A percentile compares a stretch with the other conserved stretches of the same genome.
phyloP scores from a whole-genome alignment of 2,329 filamentous ascomycete genomes.

The Plenodomus tracheiphilus region DNA sequence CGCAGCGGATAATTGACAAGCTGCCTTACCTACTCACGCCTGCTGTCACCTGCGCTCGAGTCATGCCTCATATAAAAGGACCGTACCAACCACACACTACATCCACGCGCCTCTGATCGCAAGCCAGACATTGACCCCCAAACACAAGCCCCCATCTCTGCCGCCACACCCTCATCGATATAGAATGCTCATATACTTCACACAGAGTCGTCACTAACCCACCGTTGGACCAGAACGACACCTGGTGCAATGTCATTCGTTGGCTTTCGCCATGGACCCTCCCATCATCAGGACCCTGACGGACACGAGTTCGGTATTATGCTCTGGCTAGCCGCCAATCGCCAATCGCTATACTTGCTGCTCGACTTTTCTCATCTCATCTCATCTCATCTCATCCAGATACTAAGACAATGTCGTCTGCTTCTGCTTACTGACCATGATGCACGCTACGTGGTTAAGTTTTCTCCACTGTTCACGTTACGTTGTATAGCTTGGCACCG shows the following conservation, averaged over 20 bases:
- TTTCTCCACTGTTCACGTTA: not conserved
- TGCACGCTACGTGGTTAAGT: not conserved
- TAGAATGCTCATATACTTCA: conserved; percentile 10
- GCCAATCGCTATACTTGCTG: not conserved
- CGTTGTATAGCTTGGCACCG: not conserved
- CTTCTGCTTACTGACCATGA: not conserved
- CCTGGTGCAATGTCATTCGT: not conserved
- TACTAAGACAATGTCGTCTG: not conserved
- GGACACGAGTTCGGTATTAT: not conserved
- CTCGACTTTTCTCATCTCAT: not conserved
- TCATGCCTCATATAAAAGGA: not conserved
- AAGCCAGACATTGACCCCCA: conserved; percentile 22
- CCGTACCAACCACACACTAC: not conserved
- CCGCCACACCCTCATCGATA: conserved; percentile 9
- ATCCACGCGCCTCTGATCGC: conserved; percentile 5
- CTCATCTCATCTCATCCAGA: not conserved
- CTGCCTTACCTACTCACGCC: not conserved
- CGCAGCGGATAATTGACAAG: not conserved
- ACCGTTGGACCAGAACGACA: no score
- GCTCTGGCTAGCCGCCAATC: not conserved
- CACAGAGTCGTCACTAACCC: not conserved
- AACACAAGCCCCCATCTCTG: conserved; percentile 22
- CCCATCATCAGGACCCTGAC: not conserved
- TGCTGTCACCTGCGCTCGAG: not conserved
- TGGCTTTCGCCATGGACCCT: not conserved